A percentile compares a stretch with the other conserved stretches of the same genome.
Evolutionary conservation across 2,329 filamentous ascomycete species (phyloP).

Genomic region (Pyrenophora seminiperda): DNA sequence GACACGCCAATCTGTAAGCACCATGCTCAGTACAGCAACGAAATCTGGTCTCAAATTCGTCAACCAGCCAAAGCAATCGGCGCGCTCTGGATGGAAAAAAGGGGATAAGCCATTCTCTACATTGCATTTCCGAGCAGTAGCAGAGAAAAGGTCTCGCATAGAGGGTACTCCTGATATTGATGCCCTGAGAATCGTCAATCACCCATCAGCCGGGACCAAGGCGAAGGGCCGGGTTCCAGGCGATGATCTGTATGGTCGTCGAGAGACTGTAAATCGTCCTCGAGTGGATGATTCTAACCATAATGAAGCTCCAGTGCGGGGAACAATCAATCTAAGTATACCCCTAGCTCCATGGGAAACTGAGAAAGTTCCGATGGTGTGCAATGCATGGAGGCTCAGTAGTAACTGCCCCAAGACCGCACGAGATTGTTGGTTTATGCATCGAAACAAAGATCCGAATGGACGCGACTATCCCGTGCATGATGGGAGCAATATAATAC

Average conservation of each 20-base stretch:
- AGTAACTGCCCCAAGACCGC: constrained; percentile 24
- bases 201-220: constrained; percentile 8
- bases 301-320: constrained; percentile 6
- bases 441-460: constrained; percentile 28
- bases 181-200: constrained; percentile 34
- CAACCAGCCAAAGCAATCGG: constrained; percentile 25
- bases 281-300: constrained; percentile 16
- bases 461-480: constrained; percentile 24
- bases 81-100: constrained; percentile 19
- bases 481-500: constrained; percentile 24
- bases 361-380: constrained; percentile 38
- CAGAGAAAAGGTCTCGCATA: constrained; percentile 26
- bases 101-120: constrained; percentile 25
- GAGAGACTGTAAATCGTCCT: constrained; percentile 25
- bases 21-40: constrained; percentile 1
- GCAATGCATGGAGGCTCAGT: constrained; percentile 35
- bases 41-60: constrained; percentile 31
- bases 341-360: constrained; percentile 29
- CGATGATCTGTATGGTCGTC: constrained; percentile 32
- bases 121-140: constrained; percentile 21
- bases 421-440: constrained; percentile 34
- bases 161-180: constrained; percentile 35
- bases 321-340: background rate
- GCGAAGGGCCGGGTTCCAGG: background rate
- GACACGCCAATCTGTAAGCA: background rate